Conservation (phyloP, 2,329 filamentous ascomycete species). For the Didymosphaeria variabile region DNA sequence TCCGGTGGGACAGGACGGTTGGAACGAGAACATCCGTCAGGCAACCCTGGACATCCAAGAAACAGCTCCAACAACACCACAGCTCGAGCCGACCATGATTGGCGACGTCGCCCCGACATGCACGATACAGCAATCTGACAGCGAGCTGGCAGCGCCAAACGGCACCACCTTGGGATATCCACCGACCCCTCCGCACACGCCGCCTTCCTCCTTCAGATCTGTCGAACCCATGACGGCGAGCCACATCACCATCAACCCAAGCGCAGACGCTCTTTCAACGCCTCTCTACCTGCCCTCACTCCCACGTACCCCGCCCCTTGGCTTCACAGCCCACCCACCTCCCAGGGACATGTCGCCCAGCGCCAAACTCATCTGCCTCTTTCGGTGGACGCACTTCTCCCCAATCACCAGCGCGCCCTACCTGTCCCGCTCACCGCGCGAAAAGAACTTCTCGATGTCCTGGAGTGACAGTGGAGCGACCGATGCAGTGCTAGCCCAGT, state of each 20-base stretch:
- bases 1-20: slow-evolving; percentile 26
- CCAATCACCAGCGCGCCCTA: slow-evolving; percentile 21
- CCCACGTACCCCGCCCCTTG: slow-evolving; percentile 20
- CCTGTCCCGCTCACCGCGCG: slow-evolving; percentile 24
- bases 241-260: too few relatives aligned
- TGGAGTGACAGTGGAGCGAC: slow-evolving; percentile 30
- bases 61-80: not conserved
- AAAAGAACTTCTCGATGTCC: slow-evolving; percentile 32
- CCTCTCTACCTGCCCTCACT: slow-evolving; percentile 27
- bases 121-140: not conserved
- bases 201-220: slow-evolving; percentile 5
- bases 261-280: not conserved
- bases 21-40: slow-evolving; percentile 19
- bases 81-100: slow-evolving; percentile 1
- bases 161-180: not conserved
- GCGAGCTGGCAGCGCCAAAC: not conserved
- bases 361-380: slow-evolving; percentile 35
- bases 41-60: slow-evolving; percentile 23
- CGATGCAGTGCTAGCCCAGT: slow-evolving; percentile 26
- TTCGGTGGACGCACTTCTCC: slow-evolving; percentile 39
- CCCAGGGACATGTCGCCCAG: slow-evolving; percentile 29
- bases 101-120: not conserved
- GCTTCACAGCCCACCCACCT: slow-evolving; percentile 27
- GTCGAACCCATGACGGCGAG: not conserved
- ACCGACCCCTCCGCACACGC: not conserved